A percentile compares a stretch with the other conserved stretches of the same genome.
These are phyloP conservation scores for Cylindrotheca closterium DNA, from an alignment of 108 stramenopile species.

Conservation along the genomic window DNA sequence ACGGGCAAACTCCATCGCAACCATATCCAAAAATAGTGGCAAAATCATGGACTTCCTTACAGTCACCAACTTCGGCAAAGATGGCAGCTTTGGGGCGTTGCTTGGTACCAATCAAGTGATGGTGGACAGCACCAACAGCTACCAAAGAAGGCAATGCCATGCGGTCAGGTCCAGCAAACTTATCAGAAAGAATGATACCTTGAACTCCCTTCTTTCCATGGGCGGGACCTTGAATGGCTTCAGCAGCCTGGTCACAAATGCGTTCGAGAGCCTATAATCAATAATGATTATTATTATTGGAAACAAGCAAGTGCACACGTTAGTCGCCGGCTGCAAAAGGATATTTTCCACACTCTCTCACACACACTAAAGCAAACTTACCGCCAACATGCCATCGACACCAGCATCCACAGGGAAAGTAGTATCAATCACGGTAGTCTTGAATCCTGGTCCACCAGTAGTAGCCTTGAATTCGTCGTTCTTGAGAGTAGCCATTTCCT, in stretches of 20 bases:
- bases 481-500: constrained; percentile 93
- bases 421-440: constrained; percentile 81
- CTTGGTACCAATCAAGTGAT: constrained; percentile 92
- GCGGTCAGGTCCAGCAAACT: constrained; percentile 84
- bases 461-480: constrained; percentile 65
- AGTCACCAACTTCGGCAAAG: constrained; percentile 95
- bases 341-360: too few species aligned
- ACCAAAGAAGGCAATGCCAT: constrained; percentile 92
- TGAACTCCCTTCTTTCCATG: constrained; percentile 80
- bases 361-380: constrained; percentile 28
- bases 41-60: constrained; percentile 94
- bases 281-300: constrained; percentile 8
- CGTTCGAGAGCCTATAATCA: constrained; percentile 78
- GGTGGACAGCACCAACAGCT: constrained; percentile 96
- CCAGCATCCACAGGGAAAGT: constrained; percentile 90
- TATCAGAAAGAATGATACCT: constrained; percentile 90
- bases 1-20: constrained; percentile 95
- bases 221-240: constrained; percentile 78
- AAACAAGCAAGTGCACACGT: too few species aligned
- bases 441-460: constrained; percentile 75
- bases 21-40: constrained; percentile 93
- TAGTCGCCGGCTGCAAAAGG: too few species aligned
- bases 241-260: constrained; percentile 92
- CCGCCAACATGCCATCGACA: constrained; percentile 88
- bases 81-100: constrained; percentile 94